Base-by-base conservation (phyloP, 2,329 filamentous ascomycete genomes). In the Diplodia scrobiculata region DNA sequence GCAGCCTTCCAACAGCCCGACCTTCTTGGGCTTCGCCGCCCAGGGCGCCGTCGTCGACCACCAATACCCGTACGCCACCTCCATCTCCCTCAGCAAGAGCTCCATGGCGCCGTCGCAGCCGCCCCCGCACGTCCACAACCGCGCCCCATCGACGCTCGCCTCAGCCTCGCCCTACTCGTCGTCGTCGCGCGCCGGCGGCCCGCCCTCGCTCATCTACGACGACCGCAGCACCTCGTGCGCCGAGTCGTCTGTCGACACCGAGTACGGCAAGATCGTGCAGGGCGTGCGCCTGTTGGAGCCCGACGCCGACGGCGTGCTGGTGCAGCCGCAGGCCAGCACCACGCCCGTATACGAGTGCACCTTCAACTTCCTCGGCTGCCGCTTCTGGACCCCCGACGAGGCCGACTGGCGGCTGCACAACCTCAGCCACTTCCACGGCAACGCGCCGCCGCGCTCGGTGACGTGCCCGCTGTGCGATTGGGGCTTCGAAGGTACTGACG, bases 331-430 rank as follows among this genome's bases (percentile, higher is more conserved):
- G 36, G 25, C 60, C 21, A 66, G 9, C 63, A 67, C 19, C 32
- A 13, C 63, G 10, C 19, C 73, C 5, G 41, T 70, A 1, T 75
- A 71, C 60, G 73, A 76, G 53, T 77, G 75, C 63, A 69, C 70
- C 2, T 77, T 77, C 67, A 72, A 71, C 73, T 77, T 76, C 68
- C 69, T 77, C 7, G 69, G 66, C 63, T 77, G 75, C 68, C 19
- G 14, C 5, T 73, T 72, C 69, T 53, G 71, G 1, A 19, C 29
- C 45, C 64, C 71, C 67, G 32, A 54, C 29, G 69, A 72, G 1
- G 29, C 9, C 45, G 71, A 75, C 19, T 77, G 75, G 75, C 62
- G 68, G 17, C 70, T 60, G 3, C 75, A 77, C 68, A 75, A 73
- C 67, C 63, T 73, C 2, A 65, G 67, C n/a, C 75, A 77, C 68